These are phyloP conservation scores for Fusarium tupiense DNA, from an alignment of 2,329 filamentous ascomycete species.

Conservation along the genomic window DNA sequence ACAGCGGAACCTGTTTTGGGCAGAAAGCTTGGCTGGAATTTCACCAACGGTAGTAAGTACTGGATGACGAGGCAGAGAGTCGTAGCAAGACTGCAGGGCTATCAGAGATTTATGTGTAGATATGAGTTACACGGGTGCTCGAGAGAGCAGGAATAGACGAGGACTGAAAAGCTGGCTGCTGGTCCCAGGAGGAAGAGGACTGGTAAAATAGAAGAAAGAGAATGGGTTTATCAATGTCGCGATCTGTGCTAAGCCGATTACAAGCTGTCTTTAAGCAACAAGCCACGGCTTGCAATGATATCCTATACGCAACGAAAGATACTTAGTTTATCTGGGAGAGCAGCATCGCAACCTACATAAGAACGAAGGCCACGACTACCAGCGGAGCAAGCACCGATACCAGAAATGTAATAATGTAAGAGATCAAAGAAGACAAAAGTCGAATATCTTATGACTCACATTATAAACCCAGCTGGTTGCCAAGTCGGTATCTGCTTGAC, in stretches of 20 bases:
- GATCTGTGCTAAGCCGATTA: slow-evolving; percentile 34
- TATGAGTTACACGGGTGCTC: no score
- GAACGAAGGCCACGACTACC: background rate
- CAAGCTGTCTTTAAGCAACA: slow-evolving; percentile 43
- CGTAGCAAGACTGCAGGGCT: no score
- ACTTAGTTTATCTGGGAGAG: slow-evolving; percentile 22
- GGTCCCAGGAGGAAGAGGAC: background rate
- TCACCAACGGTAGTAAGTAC: no score
- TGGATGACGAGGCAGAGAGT: no score
- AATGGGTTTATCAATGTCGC: slow-evolving; percentile 17
- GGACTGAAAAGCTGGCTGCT: background rate
- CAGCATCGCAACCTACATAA: slow-evolving; percentile 38
- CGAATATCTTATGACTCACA: background rate
- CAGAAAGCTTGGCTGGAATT: fast-evolving
- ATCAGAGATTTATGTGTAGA: no score
- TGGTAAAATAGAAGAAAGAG: background rate
- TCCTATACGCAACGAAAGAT: slow-evolving; percentile 22
- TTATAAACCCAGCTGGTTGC: background rate
- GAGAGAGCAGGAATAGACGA: no score
- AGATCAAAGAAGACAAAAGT: background rate
- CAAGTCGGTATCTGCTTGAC: background rate
- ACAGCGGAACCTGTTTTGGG: background rate
- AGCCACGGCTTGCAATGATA: slow-evolving; percentile 31
- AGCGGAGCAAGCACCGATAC: background rate
- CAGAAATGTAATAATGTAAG: background rate